Evolutionary conservation across 2,329 filamentous ascomycete species (phyloP).

Genomic region (Nemania sp.): DNA sequence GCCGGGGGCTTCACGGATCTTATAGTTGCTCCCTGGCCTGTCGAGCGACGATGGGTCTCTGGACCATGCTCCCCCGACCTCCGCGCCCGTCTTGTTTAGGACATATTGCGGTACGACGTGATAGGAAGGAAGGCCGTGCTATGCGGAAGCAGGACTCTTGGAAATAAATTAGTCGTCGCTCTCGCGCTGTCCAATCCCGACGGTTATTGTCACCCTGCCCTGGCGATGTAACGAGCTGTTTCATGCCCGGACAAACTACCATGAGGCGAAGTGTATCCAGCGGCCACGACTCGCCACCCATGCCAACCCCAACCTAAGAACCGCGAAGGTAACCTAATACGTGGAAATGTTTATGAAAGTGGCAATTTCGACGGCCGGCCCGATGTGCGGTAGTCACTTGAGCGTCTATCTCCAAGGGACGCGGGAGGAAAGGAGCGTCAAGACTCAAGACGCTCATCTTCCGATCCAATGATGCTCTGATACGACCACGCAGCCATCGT

Average conservation of each 20-base stretch:
- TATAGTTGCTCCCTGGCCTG: conserved; percentile 29
- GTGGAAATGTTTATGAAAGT: not conserved
- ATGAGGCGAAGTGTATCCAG: not conserved
- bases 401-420: not conserved
- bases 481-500: conserved; percentile 5
- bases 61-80: conserved; percentile 17
- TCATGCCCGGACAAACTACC: not conserved
- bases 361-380: conserved; percentile 22
- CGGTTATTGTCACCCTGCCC: conserved; percentile 25
- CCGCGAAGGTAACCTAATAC: not conserved
- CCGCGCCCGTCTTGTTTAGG: conserved; percentile 30
- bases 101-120: conserved; percentile 27
- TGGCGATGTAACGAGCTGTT: conserved; percentile 19
- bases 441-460: conserved; percentile 11
- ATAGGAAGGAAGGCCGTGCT: not conserved
- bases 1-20: conserved; percentile 27
- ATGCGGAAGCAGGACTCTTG: conserved; percentile 20
- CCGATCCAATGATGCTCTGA: conserved; percentile 23
- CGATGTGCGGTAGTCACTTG: conserved; percentile 16
- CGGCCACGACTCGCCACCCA: not conserved
- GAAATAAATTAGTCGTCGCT: conserved; percentile 34
- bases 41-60: not conserved
- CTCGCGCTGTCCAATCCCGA: conserved; percentile 26
- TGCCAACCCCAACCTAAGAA: conserved; percentile 12
- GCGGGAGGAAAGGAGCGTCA: conserved; percentile 1